Evolutionary conservation across 2,329 filamentous ascomycete species (phyloP), one percentile per base, ranked within the genome.

Genomic region (Colletotrichum endophyticum): DNA sequence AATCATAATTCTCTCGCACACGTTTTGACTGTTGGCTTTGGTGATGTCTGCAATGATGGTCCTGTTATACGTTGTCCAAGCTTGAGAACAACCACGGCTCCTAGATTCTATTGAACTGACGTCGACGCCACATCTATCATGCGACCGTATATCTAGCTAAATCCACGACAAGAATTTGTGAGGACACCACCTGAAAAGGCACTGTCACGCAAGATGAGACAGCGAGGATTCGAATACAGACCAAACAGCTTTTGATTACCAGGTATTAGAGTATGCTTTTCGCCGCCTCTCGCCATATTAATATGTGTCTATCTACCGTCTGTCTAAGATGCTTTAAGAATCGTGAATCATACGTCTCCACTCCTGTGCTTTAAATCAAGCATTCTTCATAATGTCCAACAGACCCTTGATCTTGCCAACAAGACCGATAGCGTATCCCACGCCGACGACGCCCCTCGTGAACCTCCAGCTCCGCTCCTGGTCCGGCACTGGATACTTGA

Each of bases 401-500:
- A 90, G 62, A 7, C 86, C 88, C 68, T 81, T 79, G 25, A 84
- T 68, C 83, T 88, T 89, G 27, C 83, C 84, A 2, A 66, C 76
- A 6, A 85, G 75, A 25, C 76, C 82, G 73, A 87, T 78, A 8
- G 88, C 91, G 80, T 94, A 94, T 12, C 92, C 92, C 19, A 94
- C 76, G 75, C 92, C 89, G 13, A 94, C 88, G 8, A 94, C 87
- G 1, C 90, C 92, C 78, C 87, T 89, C 2, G 90, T 89, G 80
- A 94, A 94, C 72, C 89, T 86, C 91, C 92, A 95, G n/a, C 91
- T 92, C 68, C 88, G 87, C 57, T 86, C 85, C 75, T 93, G 92
- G 81, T 92, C 91, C 19, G 84, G 83, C 19, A 99, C 92, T 3
- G 97, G 96, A 84, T 99, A 98, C 81, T 94, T 93, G 79, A 98